Evolutionary conservation across 345 rosid genomes (phyloP), one percentile per base, ranked within the genome.

Genomic region (Trapa bicornis): DNA sequence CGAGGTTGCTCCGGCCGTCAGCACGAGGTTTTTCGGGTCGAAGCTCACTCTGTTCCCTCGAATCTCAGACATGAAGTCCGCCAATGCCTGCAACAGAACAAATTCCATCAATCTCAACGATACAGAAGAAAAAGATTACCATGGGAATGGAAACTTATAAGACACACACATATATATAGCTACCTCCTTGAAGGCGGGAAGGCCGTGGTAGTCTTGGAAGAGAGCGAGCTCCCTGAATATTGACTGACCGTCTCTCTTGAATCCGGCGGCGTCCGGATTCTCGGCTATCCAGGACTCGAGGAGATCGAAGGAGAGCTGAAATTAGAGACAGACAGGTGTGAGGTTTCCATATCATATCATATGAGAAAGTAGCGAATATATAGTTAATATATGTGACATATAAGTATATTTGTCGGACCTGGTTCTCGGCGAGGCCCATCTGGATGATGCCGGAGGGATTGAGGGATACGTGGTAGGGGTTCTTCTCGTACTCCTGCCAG

Each of bases 361-460:
- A 45, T 7, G 13, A 45, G 11, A 41, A 41, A 22, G 29, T 22
- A 22, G 29, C 29, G 29, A 22, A 22, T 22, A 22, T 22, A 22
- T 22, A 22, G 29, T 22, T 22, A 22, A 22, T 22, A 22, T 22
- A 22, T 22, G 29, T 22, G 29, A 22, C 29, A 22, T 22, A 22
- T 22, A 22, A 22, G 29, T 22, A 22, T 22, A 22, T 22, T 22
- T 22, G 29, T 6, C 73, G 68, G 29, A 86, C 97, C 85, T 89
- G 97, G 71, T 93, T 93, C 72, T 93, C 98, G 42, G 97, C 98
- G 62, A 93, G 87, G n/a, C 96, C 97, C 98, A 93, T 88, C 71
- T 93, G 98, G 69, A 93, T 80, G 68, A 93, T 87, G 16, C 98
- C 97, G 3, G 68, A 64, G 6, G 96, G 90, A 71, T 93, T 93